A percentile compares a stretch with the other conserved stretches of the same genome.
Evolutionary conservation across 352 stramenopile species (phyloP).

Genomic region (Phytophthora chlamydospora): DNA sequence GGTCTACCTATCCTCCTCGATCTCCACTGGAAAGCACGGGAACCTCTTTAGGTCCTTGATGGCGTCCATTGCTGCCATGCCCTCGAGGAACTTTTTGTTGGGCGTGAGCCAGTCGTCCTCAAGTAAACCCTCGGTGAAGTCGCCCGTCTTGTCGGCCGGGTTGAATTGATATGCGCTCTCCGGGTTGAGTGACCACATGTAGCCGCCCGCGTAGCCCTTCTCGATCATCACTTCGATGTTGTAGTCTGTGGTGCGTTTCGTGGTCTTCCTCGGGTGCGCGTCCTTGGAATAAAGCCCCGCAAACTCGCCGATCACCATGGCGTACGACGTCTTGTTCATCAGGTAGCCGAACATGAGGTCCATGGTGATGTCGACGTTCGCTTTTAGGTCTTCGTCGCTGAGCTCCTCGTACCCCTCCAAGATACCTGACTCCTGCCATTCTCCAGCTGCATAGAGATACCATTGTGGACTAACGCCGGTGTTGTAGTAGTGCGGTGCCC

Average conservation of each 20-base stretch:
- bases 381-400: conserved; percentile 43
- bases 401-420: conserved; percentile 42
- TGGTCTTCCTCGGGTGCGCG: conserved; percentile 42
- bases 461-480: conserved; percentile 58
- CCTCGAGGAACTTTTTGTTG: conserved; percentile 56
- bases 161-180: conserved; percentile 70
- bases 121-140: conserved; percentile 58
- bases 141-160: conserved; percentile 48
- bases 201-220: conserved; percentile 49
- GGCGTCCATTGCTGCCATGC: conserved; percentile 48
- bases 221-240: conserved; percentile 57
- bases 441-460: conserved; percentile 50
- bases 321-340: conserved; percentile 34
- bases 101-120: conserved; percentile 62
- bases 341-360: conserved; percentile 60
- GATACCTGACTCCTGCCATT: neutral
- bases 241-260: conserved; percentile 54
- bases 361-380: conserved; percentile 48
- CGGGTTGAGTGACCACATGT: conserved; percentile 71
- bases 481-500: conserved; percentile 77
- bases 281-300: conserved; percentile 56
- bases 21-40: conserved; percentile 50
- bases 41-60: conserved; percentile 57
- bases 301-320: conserved; percentile 58
- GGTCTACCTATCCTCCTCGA: conserved; percentile 17